Conservation (phyloP, 805 yeast species). For the Candida silvatica region DNA sequence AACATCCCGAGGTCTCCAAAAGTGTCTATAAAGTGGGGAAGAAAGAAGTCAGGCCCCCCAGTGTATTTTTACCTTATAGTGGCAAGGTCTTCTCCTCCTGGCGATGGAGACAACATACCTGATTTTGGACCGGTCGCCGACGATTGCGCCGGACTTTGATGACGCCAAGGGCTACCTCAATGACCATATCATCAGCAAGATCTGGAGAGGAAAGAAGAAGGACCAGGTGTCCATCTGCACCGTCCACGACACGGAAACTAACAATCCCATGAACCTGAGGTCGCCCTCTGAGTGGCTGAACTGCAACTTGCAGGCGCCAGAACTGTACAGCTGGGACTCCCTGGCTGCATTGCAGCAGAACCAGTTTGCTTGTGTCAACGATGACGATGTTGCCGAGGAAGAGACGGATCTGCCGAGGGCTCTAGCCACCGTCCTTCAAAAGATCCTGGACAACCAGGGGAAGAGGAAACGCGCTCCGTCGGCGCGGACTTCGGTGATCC, state of each 20-base stretch:
- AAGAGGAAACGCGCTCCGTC: slow-evolving; percentile 4
- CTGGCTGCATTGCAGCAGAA: slow-evolving; percentile 8
- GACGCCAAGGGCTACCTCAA: slow-evolving; percentile 33
- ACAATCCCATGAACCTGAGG: slow-evolving; percentile 14
- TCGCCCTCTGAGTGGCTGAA: slow-evolving; percentile 17
- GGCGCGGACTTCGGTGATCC: slow-evolving; percentile 11
- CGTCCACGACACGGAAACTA: slow-evolving; percentile 18
- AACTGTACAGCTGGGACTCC: slow-evolving; percentile 10
- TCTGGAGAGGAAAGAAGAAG: slow-evolving; percentile 17
- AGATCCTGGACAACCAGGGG: slow-evolving; percentile 5
- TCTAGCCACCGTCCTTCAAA: slow-evolving; percentile 18
- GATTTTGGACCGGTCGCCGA: slow-evolving; percentile 20
- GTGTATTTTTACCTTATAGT: too few relatives aligned
- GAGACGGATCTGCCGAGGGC: slow-evolving; percentile 23
- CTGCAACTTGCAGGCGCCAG: slow-evolving; percentile 12
- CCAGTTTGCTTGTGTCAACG: slow-evolving; percentile 9
- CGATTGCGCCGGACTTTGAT: slow-evolving; percentile 32
- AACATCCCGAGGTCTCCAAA: too few relatives aligned
- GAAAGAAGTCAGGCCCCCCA: too few relatives aligned
- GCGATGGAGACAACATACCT: slow-evolving; percentile 1
- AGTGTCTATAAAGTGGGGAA: too few relatives aligned
- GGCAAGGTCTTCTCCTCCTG: too few relatives aligned
- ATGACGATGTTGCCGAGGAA: slow-evolving; percentile 7
- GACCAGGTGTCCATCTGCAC: slow-evolving; percentile 18
- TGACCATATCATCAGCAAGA: slow-evolving; percentile 27